These are phyloP conservation scores for Niebla homalea DNA, from an alignment of 495 filamentous ascomycete species.

Conservation along the genomic window DNA sequence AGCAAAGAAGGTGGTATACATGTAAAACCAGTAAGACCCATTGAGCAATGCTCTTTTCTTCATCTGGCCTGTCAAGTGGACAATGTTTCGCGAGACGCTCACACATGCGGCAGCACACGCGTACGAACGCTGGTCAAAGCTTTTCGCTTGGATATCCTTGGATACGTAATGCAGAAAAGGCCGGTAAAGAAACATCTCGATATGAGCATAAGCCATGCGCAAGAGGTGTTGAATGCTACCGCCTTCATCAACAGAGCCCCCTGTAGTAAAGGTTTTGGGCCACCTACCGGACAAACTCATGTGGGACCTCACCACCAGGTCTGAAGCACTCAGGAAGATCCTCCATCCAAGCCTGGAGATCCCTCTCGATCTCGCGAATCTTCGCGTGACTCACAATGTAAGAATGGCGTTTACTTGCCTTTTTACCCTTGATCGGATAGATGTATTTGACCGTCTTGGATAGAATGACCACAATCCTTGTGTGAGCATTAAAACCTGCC, in stretches of 20 bases:
- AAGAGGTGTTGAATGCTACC: slow-evolving; percentile 75
- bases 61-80: slow-evolving; percentile 86
- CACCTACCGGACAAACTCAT: slow-evolving; percentile 61
- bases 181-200: slow-evolving; percentile 89
- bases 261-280: background rate
- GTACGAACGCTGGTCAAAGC: slow-evolving; percentile 75
- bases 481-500: slow-evolving; percentile 76
- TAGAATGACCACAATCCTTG: slow-evolving; percentile 60
- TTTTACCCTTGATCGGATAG: slow-evolving; percentile 70
- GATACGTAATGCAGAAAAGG: slow-evolving; percentile 94
- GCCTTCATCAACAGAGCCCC: slow-evolving; percentile 13
- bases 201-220: slow-evolving; percentile 76
- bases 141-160: slow-evolving; percentile 47
- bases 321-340: slow-evolving; percentile 59
- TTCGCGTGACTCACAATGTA: slow-evolving; percentile 83
- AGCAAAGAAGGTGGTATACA: slow-evolving; percentile 93
- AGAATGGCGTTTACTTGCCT: slow-evolving; percentile 41
- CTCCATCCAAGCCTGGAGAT: slow-evolving; percentile 76
- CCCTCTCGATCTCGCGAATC: slow-evolving; percentile 80
- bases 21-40: slow-evolving; percentile 91
- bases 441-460: slow-evolving; percentile 78
- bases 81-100: slow-evolving; percentile 81
- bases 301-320: slow-evolving; percentile 59
- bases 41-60: slow-evolving; percentile 68
- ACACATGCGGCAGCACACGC: slow-evolving; percentile 88